phyloP scores from a whole-genome alignment of 1,139 yeast species.

The Diutina siamensis region DNA sequence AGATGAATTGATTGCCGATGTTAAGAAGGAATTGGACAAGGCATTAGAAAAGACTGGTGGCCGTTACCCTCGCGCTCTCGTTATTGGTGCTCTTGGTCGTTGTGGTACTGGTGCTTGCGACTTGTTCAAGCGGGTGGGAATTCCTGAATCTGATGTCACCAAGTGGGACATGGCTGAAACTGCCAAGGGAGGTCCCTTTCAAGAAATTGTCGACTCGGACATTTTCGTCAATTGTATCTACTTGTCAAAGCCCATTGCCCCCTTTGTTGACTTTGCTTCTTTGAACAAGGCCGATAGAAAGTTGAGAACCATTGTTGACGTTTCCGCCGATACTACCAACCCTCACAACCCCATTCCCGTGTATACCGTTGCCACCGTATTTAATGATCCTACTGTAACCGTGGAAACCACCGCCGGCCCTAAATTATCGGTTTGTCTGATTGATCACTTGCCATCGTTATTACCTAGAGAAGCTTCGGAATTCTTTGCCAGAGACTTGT shows the following conservation, averaged over 20 bases:
- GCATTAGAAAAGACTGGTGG: conserved; percentile 56
- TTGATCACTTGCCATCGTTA: conserved; percentile 91
- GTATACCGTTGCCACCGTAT: conserved; percentile 79
- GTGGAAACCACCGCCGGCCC: conserved; percentile 75
- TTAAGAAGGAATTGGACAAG: conserved; percentile 44
- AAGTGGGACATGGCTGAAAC: conserved; percentile 99
- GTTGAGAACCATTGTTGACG: conserved; percentile 88
- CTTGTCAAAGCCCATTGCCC: conserved; percentile 86
- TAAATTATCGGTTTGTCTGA: conserved; percentile 84
- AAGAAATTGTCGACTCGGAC: conserved; percentile 80
- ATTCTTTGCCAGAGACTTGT: conserved; percentile 70
- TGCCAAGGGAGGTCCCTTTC: conserved; percentile 92
- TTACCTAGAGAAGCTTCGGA: conserved; percentile 97
- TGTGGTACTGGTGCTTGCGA: conserved; percentile 98
- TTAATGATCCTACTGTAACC: conserved; percentile 77
- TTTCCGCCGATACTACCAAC: conserved; percentile 96
- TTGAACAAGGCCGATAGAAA: conserved; percentile 59
- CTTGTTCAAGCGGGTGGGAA: conserved; percentile 68
- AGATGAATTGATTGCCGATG: conserved; percentile 55
- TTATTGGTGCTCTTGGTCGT: conserved; percentile 96
- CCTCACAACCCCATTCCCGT: conserved; percentile 97
- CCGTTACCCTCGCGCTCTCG: conserved; percentile 63
- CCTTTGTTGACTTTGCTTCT: conserved; percentile 63
- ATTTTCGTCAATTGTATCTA: conserved; percentile 93
- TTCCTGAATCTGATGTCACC: conserved; percentile 71